Conservation (phyloP, 352 stramenopile genomes). For the Aphanomyces astaci region DNA sequence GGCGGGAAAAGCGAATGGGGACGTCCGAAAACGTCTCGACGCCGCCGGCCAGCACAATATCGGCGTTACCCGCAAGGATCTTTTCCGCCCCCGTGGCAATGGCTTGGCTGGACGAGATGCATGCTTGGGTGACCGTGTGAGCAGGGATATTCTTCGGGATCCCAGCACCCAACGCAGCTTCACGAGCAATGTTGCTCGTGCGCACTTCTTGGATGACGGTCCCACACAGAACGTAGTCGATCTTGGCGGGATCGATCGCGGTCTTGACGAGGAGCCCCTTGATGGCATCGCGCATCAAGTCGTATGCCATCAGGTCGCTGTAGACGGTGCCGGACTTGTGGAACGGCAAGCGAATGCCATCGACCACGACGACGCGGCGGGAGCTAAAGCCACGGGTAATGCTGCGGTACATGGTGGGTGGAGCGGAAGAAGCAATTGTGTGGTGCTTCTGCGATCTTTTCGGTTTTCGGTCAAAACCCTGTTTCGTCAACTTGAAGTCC, state of each 20-base stretch:
- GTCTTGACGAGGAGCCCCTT: slow-evolving; percentile 94
- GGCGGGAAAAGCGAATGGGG: slow-evolving; percentile 93
- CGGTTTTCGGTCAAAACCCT: background rate
- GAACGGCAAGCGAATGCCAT: slow-evolving; percentile 93
- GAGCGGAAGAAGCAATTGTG: background rate
- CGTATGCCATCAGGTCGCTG: slow-evolving; percentile 95
- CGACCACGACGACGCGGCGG: slow-evolving; percentile 88
- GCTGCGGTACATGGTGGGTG: background rate
- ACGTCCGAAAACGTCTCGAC: slow-evolving; percentile 97
- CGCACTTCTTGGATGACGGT: slow-evolving; percentile 96
- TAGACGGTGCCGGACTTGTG: slow-evolving; percentile 92
- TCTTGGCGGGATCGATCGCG: slow-evolving; percentile 88
- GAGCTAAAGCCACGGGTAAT: slow-evolving; percentile 10
- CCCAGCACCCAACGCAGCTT: slow-evolving; percentile 93
- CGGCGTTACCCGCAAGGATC: slow-evolving; percentile 92
- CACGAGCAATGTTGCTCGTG: slow-evolving; percentile 97
- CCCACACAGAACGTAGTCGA: slow-evolving; percentile 96
- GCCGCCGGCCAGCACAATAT: slow-evolving; percentile 94
- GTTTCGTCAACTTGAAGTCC: slow-evolving; percentile 9
- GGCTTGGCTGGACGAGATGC: slow-evolving; percentile 94
- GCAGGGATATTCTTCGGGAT: slow-evolving; percentile 90
- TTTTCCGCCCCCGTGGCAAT: slow-evolving; percentile 92
- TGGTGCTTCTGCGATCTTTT: slow-evolving; percentile 12
- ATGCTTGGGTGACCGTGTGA: slow-evolving; percentile 95
- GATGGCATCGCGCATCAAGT: slow-evolving; percentile 94